Base-by-base conservation (phyloP, 83 land plant genomes). In the Picea abies region DNA sequence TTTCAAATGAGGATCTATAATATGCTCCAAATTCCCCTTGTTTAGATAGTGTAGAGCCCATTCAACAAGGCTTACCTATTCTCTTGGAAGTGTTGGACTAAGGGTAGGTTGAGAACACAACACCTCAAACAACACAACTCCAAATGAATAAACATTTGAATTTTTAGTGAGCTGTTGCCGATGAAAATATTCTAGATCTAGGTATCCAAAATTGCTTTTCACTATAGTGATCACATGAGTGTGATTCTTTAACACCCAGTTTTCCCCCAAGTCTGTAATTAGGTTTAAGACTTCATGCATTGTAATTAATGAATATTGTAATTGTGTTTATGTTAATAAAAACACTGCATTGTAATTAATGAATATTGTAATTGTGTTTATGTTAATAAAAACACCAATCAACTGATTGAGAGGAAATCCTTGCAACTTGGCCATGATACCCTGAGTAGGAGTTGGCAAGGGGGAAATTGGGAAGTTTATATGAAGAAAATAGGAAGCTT, bases 101-200 rank as follows among this genome's bases (percentile, higher is more conserved):
- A 82, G 44, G 8, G 83, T 60, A 39, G 83, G 81, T 4, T 81
- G 20, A 32, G 83, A 61, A 47, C 83, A 82, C 60, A 82, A 16
- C 0, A 83, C 84, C 66, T 83, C 83, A 44, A 83, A 49, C 11
- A 83, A 61, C 23, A 83, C 84, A 20, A 83, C 84, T 14, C 84
- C 84, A 62, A 83, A 83, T 29, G 84, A 83, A 76, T 83, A 83
- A 22, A 77, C 79, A 56, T 77, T 29, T 23, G 79, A 77, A 11
- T 77, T 77, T 58, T 77, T 22, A 23, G 79, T 77, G 32, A 77
- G 79, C 61, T 58, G 79, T 60, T 77, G 29, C 61, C 63, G 17
- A 3, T 83, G 39, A 15, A 58, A 83, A 23, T 83, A 83, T 17
- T 83, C 83, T 58, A 84, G 84, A 20, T 83, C 84, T 5, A 83